phyloP scores from a whole-genome alignment of 2,329 filamentous ascomycete species.

The Fusarium sublunatum region DNA sequence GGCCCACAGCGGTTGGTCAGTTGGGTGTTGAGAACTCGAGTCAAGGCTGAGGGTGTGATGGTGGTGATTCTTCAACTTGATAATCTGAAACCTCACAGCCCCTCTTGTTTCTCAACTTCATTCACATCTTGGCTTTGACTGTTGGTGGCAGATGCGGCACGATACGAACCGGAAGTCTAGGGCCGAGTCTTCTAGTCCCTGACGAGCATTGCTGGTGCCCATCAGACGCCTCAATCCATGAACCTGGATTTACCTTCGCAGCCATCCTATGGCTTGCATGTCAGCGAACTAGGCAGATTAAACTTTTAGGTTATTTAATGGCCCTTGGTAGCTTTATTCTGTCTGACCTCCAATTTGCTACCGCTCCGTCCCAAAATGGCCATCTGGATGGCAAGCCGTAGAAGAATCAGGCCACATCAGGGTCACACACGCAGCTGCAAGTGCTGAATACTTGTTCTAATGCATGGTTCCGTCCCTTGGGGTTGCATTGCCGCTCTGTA shows the following conservation, averaged over 20 bases:
- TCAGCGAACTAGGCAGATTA: slow-evolving; percentile 17
- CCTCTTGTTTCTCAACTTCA: slow-evolving; percentile 11
- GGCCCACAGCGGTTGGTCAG: slow-evolving; percentile 32
- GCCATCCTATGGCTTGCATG: slow-evolving; percentile 3
- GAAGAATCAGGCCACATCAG: slow-evolving; percentile 30
- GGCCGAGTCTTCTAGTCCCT: slow-evolving; percentile 4
- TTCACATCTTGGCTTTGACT: slow-evolving; percentile 1
- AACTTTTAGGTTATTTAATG: slow-evolving; percentile 37
- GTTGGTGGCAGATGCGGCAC: slow-evolving; percentile 11
- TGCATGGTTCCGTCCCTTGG: slow-evolving; percentile 7
- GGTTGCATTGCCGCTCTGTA: slow-evolving; percentile 24
- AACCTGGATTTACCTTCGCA: slow-evolving; percentile 15
- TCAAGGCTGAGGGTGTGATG: slow-evolving; percentile 34
- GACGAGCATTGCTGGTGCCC: background rate
- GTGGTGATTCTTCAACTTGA: slow-evolving; percentile 21
- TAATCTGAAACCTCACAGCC: slow-evolving; percentile 32
- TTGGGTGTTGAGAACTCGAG: slow-evolving; percentile 21
- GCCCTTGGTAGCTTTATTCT: slow-evolving; percentile 9
- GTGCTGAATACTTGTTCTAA: slow-evolving; percentile 26
- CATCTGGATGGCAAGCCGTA: slow-evolving; percentile 15
- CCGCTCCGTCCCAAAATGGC: slow-evolving; percentile 19
- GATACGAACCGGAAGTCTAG: slow-evolving; percentile 33
- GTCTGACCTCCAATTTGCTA: slow-evolving; percentile 20
- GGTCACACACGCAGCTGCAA: slow-evolving; percentile 29
- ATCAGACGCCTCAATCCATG: slow-evolving; percentile 16